Evolutionary conservation across 345 rosid genomes (phyloP).

Genomic region (Bruguiera gymnorhiza): DNA sequence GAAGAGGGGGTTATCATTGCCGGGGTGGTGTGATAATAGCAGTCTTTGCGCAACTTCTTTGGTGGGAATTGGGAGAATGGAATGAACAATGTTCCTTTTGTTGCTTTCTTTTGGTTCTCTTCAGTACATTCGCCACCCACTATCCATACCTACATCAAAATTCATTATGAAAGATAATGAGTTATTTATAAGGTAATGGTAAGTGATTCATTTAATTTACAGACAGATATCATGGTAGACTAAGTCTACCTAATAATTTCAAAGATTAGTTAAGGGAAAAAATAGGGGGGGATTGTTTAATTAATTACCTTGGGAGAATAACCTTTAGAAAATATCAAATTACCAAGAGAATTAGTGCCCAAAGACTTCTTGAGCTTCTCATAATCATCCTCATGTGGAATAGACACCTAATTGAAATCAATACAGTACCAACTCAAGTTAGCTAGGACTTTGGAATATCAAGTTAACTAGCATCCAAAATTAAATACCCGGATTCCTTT

Average conservation of each 20-base stretch:
- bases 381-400: constrained; percentile 35
- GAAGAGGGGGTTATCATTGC: constrained; percentile 52
- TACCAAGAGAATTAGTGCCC: constrained; percentile 7
- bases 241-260: no score
- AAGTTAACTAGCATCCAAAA: neutral
- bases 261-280: neutral
- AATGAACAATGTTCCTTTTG: constrained; percentile 50
- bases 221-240: no score
- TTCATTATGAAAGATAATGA: neutral
- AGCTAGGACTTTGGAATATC: neutral
- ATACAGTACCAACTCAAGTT: no score
- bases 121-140: constrained; percentile 49
- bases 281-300: neutral
- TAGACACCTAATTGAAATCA: constrained; percentile 34
- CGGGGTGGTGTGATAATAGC: constrained; percentile 58
- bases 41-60: constrained; percentile 39
- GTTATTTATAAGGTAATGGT: no score
- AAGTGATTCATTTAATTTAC: no score
- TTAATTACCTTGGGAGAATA: constrained; percentile 37
- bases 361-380: constrained; percentile 36
- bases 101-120: constrained; percentile 54
- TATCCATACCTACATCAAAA: constrained; percentile 48
- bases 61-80: constrained; percentile 71
- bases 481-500: constrained; percentile 45
- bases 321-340: constrained; percentile 36